phyloP scores from a whole-genome alignment of 1,284 basidiomycete genomes.

The Exsudoporus floridanus region DNA sequence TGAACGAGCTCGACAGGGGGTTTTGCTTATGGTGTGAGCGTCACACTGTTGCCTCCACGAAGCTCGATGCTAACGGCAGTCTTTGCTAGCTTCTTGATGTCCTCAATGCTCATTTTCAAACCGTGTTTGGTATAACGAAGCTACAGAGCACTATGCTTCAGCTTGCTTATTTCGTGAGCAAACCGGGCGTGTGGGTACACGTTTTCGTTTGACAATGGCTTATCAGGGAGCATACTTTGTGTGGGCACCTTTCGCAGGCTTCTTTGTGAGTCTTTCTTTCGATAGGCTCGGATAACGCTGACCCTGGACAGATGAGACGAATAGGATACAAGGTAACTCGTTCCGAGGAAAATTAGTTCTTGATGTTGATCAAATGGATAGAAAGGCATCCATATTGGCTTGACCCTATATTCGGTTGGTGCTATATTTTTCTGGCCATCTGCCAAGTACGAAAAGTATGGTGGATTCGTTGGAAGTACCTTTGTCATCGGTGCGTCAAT shows the following conservation, averaged over 20 bases:
- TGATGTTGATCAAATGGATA: slow-evolving; percentile 18
- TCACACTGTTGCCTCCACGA: neutral
- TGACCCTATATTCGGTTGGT: slow-evolving; percentile 68
- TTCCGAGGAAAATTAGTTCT: neutral
- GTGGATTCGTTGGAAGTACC: slow-evolving; percentile 74
- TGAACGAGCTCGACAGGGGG: slow-evolving; percentile 45
- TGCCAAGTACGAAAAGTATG: slow-evolving; percentile 64
- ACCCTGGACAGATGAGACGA: slow-evolving; percentile 48
- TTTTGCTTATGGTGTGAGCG: slow-evolving; percentile 68
- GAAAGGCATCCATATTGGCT: slow-evolving; percentile 69
- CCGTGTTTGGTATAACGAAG: slow-evolving; percentile 68
- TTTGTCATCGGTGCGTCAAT: slow-evolving; percentile 55
- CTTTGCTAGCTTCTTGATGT: slow-evolving; percentile 72
- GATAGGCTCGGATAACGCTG: slow-evolving; percentile 5
- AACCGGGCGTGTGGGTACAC: neutral
- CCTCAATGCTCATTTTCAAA: slow-evolving; percentile 79
- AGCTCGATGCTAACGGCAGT: neutral
- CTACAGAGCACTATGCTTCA: slow-evolving; percentile 83
- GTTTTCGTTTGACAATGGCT: neutral
- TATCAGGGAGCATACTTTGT: slow-evolving; percentile 65
- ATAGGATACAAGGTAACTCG: slow-evolving; percentile 56
- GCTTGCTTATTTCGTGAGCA: slow-evolving; percentile 74
- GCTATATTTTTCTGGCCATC: slow-evolving; percentile 83
- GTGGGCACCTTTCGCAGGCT: slow-evolving; percentile 57
- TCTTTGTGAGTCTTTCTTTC: slow-evolving; percentile 43